Conservation (phyloP, 2,329 filamentous ascomycete genomes). For the Pestalotiopsis sp. region DNA sequence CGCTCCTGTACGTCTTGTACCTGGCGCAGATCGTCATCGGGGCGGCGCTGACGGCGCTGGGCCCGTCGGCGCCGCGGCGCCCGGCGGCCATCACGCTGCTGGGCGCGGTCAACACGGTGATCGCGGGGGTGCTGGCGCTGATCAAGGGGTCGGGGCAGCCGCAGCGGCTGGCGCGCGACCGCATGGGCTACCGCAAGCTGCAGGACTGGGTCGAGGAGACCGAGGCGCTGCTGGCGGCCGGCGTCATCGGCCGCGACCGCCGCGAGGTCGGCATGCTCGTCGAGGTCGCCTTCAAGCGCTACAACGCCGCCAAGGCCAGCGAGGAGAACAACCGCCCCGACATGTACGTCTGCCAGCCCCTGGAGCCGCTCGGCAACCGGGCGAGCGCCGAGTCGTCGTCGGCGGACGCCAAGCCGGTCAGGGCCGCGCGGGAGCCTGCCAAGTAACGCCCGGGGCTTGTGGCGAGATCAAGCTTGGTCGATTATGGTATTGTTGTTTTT, state of each 20-base stretch:
- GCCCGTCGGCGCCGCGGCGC: conserved; percentile 49
- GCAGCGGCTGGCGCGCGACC: conserved; percentile 47
- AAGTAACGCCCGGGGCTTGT: not conserved
- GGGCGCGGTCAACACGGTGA: conserved; percentile 63
- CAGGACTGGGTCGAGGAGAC: conserved; percentile 59
- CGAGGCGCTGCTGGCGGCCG: conserved; percentile 45
- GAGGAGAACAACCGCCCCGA: conserved; percentile 43
- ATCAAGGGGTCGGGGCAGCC: conserved; percentile 54
- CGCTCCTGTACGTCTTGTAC: conserved; percentile 44
- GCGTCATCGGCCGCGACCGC: conserved; percentile 42
- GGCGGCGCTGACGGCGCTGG: conserved; percentile 48
- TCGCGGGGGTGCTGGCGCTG: conserved; percentile 63
- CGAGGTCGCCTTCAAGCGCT: conserved; percentile 44
- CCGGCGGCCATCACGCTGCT: conserved; percentile 56
- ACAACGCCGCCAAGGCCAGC: conserved; percentile 43
- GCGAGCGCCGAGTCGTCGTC: conserved; percentile 10
- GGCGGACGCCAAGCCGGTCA: not conserved
- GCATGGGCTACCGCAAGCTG: conserved; percentile 46
- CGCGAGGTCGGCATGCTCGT: conserved; percentile 46
- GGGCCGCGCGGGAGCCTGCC: not conserved
- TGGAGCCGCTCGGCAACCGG: conserved; percentile 19
- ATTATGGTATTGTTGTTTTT: no score
- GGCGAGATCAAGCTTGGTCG: no score
- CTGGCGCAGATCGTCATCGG: conserved; percentile 50
- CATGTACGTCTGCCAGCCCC: conserved; percentile 34